Evolutionary conservation across 495 filamentous ascomycete species (phyloP).

Genomic region (Neurospora sp.): DNA sequence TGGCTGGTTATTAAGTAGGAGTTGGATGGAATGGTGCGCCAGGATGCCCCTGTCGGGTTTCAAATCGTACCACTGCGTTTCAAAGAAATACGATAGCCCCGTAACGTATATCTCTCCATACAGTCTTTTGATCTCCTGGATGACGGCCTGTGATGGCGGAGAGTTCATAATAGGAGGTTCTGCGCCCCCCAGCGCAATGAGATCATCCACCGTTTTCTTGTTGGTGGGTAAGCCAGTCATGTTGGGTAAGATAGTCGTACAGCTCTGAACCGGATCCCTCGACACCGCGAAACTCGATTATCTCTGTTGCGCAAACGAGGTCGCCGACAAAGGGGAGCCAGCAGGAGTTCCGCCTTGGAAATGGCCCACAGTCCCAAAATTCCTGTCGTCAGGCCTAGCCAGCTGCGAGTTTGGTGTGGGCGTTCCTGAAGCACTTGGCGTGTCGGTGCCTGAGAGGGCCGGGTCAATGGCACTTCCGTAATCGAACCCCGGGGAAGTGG

Average conservation of each 20-base stretch:
- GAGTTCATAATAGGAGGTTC: constrained; percentile 50
- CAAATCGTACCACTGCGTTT: constrained; percentile 70
- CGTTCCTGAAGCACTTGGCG: constrained; percentile 19
- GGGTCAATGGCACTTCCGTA: constrained; percentile 68
- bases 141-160: constrained; percentile 36
- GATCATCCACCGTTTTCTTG: constrained; percentile 63
- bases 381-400: constrained; percentile 14
- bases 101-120: constrained; percentile 68
- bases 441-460: constrained; percentile 46
- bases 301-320: neutral
- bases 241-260: neutral
- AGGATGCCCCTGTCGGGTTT: constrained; percentile 26
- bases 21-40: constrained; percentile 8
- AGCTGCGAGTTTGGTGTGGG: constrained; percentile 30
- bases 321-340: neutral
- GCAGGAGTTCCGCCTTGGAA: neutral
- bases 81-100: constrained; percentile 70
- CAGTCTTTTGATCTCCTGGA: constrained; percentile 63
- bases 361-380: neutral
- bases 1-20: constrained; percentile 46
- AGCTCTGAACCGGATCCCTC: neutral
- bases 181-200: constrained; percentile 56
- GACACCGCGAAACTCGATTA: neutral
- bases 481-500: constrained; percentile 46
- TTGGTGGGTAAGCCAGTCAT: constrained; percentile 42